Percentiles rank a stretch among this genome's conserved stretches.
Evolutionary conservation across 2,329 filamentous ascomycete genomes (phyloP).

Genomic region (Blumeria graminis): DNA sequence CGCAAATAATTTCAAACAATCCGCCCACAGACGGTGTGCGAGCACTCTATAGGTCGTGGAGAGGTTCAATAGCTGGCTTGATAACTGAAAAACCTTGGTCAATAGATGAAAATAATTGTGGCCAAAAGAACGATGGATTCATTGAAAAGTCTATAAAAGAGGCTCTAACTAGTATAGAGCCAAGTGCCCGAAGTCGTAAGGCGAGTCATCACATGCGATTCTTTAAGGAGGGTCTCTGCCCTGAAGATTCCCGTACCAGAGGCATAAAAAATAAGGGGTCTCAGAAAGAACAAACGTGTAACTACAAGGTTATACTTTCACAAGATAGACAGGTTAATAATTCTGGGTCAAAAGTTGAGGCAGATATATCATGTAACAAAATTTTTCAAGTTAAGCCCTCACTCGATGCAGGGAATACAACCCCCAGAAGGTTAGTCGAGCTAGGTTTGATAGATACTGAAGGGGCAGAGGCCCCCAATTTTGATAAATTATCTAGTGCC

Average conservation of each 20-base stretch:
- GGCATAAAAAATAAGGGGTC: too few species aligned
- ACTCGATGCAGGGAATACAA: neutral
- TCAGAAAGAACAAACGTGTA: too few species aligned
- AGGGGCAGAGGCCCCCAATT: neutral
- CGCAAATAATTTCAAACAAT: constrained; percentile 8
- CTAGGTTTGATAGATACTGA: constrained; percentile 18
- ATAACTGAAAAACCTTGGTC: constrained; percentile 36
- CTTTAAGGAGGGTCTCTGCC: constrained; percentile 39
- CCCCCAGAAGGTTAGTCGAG: too few species aligned
- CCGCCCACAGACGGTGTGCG: constrained; percentile 13
- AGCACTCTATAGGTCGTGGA: constrained; percentile 15
- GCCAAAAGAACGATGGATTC: constrained; percentile 20
- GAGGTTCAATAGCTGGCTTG: constrained; percentile 9
- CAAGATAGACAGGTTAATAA: neutral
- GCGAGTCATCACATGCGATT: constrained; percentile 42
- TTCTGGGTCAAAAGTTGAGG: neutral
- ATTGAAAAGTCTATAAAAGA: constrained; percentile 42
- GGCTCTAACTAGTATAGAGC: constrained; percentile 34
- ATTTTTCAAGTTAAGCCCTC: neutral
- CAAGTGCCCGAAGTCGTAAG: constrained; percentile 39
- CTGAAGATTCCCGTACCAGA: constrained; percentile 21
- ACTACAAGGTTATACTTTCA: neutral
- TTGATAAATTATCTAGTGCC: too few species aligned
- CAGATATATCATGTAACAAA: neutral
- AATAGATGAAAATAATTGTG: constrained; percentile 28